phyloP scores from a whole-genome alignment of 371 early-diverging fungal genomes.

The Dichotomocladium elegans region DNA sequence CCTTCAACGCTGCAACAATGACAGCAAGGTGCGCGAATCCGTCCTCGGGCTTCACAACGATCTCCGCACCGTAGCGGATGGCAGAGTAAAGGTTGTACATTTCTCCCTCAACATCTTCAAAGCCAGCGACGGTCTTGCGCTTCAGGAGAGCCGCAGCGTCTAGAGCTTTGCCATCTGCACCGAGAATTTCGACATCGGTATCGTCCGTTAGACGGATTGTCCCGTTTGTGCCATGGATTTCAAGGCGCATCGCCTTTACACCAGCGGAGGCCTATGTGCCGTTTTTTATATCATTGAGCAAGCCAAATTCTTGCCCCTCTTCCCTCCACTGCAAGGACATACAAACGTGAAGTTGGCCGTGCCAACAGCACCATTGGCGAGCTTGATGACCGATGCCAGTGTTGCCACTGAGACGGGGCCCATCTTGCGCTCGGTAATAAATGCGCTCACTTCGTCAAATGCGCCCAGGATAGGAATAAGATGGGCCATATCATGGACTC shows the following conservation, averaged over 20 bases:
- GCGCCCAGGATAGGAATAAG: slow-evolving; percentile 38
- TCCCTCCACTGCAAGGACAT: too few relatives aligned
- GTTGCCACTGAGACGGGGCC: slow-evolving; percentile 40
- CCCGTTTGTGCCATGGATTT: slow-evolving; percentile 44
- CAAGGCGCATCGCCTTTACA: slow-evolving; percentile 24
- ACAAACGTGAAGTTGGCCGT: slow-evolving; percentile 48
- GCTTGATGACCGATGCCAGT: slow-evolving; percentile 28
- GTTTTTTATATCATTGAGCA: neutral
- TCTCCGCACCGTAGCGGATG: slow-evolving; percentile 18
- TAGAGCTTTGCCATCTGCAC: slow-evolving; percentile 19
- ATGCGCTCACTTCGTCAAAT: slow-evolving; percentile 34
- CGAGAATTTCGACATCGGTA: slow-evolving; percentile 19
- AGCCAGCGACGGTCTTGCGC: slow-evolving; percentile 14
- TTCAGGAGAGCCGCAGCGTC: slow-evolving; percentile 12
- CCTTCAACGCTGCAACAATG: slow-evolving; percentile 37
- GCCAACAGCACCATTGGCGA: slow-evolving; percentile 38
- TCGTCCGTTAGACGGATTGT: slow-evolving; percentile 30
- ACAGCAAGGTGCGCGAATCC: slow-evolving; percentile 46
- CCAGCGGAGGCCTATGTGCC: slow-evolving; percentile 34
- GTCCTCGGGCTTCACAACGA: slow-evolving; percentile 34
- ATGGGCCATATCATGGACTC: slow-evolving; percentile 50
- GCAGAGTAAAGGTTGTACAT: slow-evolving; percentile 30
- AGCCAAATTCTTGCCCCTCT: too few relatives aligned
- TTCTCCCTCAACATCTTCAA: slow-evolving; percentile 46
- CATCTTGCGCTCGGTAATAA: slow-evolving; percentile 33